Percentiles rank a stretch among this genome's conserved stretches.
These are phyloP conservation scores for Cucumis hystrix DNA, from an alignment of 306 rosid genomes.

Conservation along the genomic window DNA sequence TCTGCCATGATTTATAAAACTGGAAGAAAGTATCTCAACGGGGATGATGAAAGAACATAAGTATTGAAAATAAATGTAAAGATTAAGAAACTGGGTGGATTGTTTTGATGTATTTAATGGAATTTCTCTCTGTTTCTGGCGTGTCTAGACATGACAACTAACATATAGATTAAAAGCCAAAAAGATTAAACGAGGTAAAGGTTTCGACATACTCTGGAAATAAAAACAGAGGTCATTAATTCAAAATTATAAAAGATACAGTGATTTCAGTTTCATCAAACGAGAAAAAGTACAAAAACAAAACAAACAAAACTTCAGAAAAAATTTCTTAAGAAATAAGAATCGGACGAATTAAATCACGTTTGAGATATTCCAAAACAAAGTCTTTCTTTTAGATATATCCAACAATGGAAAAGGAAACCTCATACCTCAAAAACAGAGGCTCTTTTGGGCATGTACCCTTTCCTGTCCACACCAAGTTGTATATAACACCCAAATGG, in stretches of 20 bases:
- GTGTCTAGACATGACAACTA: neutral
- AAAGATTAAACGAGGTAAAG: neutral
- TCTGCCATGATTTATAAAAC: neutral
- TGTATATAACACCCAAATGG: constrained; percentile 87
- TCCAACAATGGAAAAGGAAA: neutral
- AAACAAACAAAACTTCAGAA: neutral
- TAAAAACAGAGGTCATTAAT: neutral
- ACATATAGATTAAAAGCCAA: neutral
- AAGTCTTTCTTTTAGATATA: neutral
- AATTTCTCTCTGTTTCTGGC: too few species aligned
- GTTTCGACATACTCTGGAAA: neutral
- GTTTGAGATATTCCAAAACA: neutral
- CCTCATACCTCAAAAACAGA: constrained; percentile 67
- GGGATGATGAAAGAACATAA: neutral
- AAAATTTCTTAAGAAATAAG: neutral
- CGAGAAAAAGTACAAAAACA: neutral
- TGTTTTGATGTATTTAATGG: too few species aligned
- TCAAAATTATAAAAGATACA: neutral
- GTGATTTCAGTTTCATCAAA: neutral
- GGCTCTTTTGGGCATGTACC: constrained; percentile 59
- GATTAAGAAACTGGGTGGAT: too few species aligned
- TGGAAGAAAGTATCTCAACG: neutral
- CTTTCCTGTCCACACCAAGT: constrained; percentile 88
- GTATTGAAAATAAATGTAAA: neutral
- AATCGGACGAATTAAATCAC: neutral